phyloP scores from a whole-genome alignment of 768 basidiomycete genomes.

The Peribolospora baueri region DNA sequence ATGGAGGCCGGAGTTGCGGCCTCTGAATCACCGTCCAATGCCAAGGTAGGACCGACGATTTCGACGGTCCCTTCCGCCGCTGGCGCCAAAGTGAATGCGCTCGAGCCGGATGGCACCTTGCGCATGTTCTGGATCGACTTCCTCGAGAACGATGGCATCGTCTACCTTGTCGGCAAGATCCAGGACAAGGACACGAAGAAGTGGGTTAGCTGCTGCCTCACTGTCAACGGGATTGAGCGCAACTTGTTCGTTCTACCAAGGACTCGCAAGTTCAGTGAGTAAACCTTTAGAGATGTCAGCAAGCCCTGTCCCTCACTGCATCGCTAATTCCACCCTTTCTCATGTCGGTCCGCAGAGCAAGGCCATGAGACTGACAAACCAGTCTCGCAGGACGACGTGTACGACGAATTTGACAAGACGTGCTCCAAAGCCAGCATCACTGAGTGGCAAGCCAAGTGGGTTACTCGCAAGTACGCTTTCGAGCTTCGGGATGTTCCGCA shows the following conservation, averaged over 20 bases:
- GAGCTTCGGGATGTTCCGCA: conserved; percentile 55
- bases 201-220: conserved; percentile 69
- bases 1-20: too few relatives aligned
- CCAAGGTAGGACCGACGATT: not conserved
- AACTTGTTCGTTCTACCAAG: conserved; percentile 78
- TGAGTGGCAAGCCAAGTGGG: conserved; percentile 56
- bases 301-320: not conserved
- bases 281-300: conserved; percentile 4
- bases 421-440: conserved; percentile 47
- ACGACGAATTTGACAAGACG: conserved; percentile 57
- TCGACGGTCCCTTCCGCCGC: not conserved
- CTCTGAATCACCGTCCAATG: not conserved
- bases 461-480: conserved; percentile 76
- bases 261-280: conserved; percentile 30
- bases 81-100: conserved; percentile 26
- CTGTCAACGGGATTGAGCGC: conserved; percentile 59
- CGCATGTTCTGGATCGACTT: conserved; percentile 94
- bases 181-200: conserved; percentile 13
- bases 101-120: conserved; percentile 63
- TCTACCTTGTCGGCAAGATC: conserved; percentile 20
- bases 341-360: conserved; percentile 24
- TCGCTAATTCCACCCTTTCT: not conserved
- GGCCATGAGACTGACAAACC: conserved; percentile 49
- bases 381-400: conserved; percentile 46
- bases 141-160: conserved; percentile 37